A percentile compares a stretch with the other conserved stretches of the same genome.
Conservation (phyloP, 352 stramenopile species). For the Pythium vanterpoolii region DNA sequence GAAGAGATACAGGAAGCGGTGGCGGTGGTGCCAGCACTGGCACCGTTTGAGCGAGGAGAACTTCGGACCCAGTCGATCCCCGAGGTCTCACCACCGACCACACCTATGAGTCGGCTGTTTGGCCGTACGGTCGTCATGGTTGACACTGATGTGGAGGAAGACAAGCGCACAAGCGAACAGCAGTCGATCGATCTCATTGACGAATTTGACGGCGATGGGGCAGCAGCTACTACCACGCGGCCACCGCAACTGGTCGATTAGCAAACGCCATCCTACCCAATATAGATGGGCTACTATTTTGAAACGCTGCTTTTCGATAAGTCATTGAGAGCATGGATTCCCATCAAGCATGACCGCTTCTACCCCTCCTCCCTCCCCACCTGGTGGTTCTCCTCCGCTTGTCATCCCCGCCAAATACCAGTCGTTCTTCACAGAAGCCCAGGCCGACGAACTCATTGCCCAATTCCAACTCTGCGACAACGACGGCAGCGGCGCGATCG, state of each 20-base stretch:
- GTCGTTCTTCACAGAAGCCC: constrained; percentile 37
- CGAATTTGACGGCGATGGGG: constrained; percentile 17
- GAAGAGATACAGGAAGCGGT: background rate
- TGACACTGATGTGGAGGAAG: background rate
- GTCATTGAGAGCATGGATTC: background rate
- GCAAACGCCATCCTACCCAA: background rate
- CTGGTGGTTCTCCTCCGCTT: background rate
- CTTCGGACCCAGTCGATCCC: too few relatives aligned
- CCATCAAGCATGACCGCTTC: background rate
- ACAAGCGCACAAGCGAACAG: constrained; percentile 14
- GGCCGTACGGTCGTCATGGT: background rate
- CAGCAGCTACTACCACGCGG: background rate
- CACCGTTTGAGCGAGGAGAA: too few relatives aligned
- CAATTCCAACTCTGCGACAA: constrained; percentile 60
- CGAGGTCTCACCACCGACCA: background rate
- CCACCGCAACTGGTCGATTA: background rate
- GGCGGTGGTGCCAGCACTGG: background rate
- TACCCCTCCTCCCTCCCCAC: background rate
- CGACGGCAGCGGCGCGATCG: constrained; percentile 55
- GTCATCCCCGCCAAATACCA: constrained; percentile 38
- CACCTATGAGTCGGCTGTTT: constrained; percentile 9
- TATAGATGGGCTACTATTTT: background rate
- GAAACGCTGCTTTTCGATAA: constrained; percentile 8
- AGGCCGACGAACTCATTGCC: constrained; percentile 54
- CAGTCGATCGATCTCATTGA: constrained; percentile 21